A percentile compares a stretch with the other conserved stretches of the same genome.
phyloP scores from a whole-genome alignment of 1,139 yeast genomes.

The Geotrichum restrictum region DNA sequence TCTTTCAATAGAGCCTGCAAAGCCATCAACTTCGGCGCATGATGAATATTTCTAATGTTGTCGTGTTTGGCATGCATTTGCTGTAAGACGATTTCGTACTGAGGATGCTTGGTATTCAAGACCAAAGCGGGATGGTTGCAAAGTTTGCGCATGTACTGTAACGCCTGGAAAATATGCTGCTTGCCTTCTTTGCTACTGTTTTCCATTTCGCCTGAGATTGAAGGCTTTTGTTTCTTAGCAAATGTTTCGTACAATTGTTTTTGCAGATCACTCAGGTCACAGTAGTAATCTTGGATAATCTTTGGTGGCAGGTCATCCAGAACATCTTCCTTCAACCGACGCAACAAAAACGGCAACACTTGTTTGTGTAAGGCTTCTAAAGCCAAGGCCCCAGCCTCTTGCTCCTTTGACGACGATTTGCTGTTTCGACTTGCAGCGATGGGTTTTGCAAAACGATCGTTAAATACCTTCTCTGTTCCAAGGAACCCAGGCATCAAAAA shows the following conservation, averaged over 20 bases:
- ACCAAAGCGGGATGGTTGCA: conserved; percentile 97
- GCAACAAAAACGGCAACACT: conserved; percentile 89
- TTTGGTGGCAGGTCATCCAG: conserved; percentile 95
- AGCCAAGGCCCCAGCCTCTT: conserved; percentile 95
- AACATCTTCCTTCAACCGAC: conserved; percentile 95
- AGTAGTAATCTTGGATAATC: conserved; percentile 95
- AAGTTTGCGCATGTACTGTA: conserved; percentile 93
- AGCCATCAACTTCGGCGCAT: conserved; percentile 87
- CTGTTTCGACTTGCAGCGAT: conserved; percentile 91
- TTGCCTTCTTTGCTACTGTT: conserved; percentile 52
- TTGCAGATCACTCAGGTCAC: conserved; percentile 90
- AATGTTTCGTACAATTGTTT: conserved; percentile 83
- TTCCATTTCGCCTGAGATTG: conserved; percentile 63
- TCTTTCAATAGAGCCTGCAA: conserved; percentile 76
- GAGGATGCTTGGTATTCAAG: conserved; percentile 81
- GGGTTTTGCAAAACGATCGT: conserved; percentile 94
- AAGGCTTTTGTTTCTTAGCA: conserved; percentile 76
- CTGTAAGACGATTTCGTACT: conserved; percentile 58
- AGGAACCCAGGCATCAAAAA: conserved; percentile 97
- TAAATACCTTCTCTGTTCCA: conserved; percentile 91
- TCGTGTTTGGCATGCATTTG: conserved; percentile 59
- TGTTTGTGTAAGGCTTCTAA: conserved; percentile 94
- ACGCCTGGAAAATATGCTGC: conserved; percentile 94
- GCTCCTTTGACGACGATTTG: conserved; percentile 88
- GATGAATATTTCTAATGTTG: conserved; percentile 65